Evolutionary conservation across 805 yeast species (phyloP), one percentile per base, ranked within the genome.

Genomic region (Alloascoidea hylecoeti): DNA sequence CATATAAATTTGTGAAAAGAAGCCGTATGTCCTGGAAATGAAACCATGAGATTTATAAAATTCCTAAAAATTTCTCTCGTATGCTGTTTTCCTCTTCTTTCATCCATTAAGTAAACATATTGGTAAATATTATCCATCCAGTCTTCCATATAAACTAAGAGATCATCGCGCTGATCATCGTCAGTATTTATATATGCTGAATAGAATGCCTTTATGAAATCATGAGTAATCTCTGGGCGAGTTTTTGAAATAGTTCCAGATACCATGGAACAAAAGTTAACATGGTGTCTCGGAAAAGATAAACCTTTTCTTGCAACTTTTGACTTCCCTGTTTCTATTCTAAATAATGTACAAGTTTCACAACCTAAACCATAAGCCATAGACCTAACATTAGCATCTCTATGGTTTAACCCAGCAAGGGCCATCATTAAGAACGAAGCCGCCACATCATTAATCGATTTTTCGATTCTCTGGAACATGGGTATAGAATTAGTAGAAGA

Each of bases 51-150:
- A 74, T 62, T 23, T 23, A n/a, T 23, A 23, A 2, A 88, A 18
- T 76, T 64, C 28, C 67, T 63, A 39, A 84, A 72, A 43, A 82
- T 64, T 38, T 70, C 70, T 33, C 86, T 62, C 16, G 83, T 63
- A 6, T 83, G 56, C 35, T 70, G 73, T 1, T 78, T 67, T 4
- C 78, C 68, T 39, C 70, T 62, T 40, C 59, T 62, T 18, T 66
- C 69, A 17, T 71, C 74, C 45, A 69, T 72, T 14, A 61, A 62
- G 47, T 64, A 78, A 4, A 82, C 76, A 45, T 72, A 55, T 12
- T 64, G 61, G 50, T 74, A 72, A 16, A 83, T 61, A 46, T 83
- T 79, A 16, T 68, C 68, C 13, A 80, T 63, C 94, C 95, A 85
- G 2, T 92, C 88, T 9, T 9, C 9, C 13, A 23, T 23, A n/a